Conservation (phyloP, 2,329 filamentous ascomycete genomes). For the Xylariomycetidae sp. region DNA sequence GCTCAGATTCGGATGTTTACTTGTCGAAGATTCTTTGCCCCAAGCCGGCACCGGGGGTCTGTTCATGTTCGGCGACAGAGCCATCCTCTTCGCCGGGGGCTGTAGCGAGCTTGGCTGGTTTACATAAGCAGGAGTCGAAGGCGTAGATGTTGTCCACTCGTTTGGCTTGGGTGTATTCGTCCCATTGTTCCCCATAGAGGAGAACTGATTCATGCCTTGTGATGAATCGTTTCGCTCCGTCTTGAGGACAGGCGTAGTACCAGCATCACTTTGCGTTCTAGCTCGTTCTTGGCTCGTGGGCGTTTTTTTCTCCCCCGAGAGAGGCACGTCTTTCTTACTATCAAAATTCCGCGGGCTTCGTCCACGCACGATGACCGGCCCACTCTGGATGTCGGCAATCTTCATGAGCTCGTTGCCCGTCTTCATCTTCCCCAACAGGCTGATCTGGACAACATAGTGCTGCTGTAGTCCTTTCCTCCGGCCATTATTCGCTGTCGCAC, state of each 20-base stretch:
- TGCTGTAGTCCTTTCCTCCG: conserved; percentile 91
- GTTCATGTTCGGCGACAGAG: conserved; percentile 45
- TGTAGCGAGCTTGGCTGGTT: conserved; percentile 30
- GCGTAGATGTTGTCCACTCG: conserved; percentile 43
- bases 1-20: conserved; percentile 16
- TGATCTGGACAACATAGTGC: conserved; percentile 86
- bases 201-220: conserved; percentile 20
- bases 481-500: conserved; percentile 94
- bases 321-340: conserved; percentile 60
- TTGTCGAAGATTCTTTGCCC: conserved; percentile 24
- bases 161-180: conserved; percentile 26
- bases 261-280: conserved; percentile 32
- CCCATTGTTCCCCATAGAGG: conserved; percentile 14
- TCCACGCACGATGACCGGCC: conserved; percentile 91
- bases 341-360: conserved; percentile 93
- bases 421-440: conserved; percentile 71
- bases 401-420: conserved; percentile 60
- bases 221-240: conserved; percentile 24
- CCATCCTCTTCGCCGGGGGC: conserved; percentile 46
- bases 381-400: conserved; percentile 82
- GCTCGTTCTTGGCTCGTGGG: conserved; percentile 44
- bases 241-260: conserved; percentile 25
- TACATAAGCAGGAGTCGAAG: conserved; percentile 24
- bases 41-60: conserved; percentile 53
- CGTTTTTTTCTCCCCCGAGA: conserved; percentile 43